Evolutionary conservation across 1,284 basidiomycete genomes (phyloP).

Genomic region (Schizophyllum amplum): DNA sequence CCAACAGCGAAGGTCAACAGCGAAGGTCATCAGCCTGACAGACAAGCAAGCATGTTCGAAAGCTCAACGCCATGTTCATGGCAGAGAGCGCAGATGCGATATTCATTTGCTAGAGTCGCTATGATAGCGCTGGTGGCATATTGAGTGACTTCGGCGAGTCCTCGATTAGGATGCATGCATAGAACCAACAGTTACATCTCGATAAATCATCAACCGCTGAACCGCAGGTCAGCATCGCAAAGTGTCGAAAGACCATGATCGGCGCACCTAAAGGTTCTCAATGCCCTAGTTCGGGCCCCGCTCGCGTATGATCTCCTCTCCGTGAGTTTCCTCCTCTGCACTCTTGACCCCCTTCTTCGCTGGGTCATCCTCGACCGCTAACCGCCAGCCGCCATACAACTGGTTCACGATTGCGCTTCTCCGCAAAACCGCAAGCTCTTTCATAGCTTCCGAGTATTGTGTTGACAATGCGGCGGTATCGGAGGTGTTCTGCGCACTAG

Average conservation of each 20-base stretch:
- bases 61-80: too few relatives aligned
- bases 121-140: too few relatives aligned
- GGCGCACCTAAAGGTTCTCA: background rate
- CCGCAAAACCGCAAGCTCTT: constrained; percentile 68
- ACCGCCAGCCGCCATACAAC: constrained; percentile 77
- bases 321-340: constrained; percentile 16
- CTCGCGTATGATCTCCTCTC: constrained; percentile 22
- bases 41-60: too few relatives aligned
- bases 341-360: constrained; percentile 11
- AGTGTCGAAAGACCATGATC: background rate
- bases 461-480: constrained; percentile 50
- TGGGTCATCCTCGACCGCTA: constrained; percentile 66
- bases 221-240: background rate
- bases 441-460: constrained; percentile 64
- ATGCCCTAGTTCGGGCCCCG: background rate
- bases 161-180: too few relatives aligned
- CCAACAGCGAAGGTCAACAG: too few relatives aligned
- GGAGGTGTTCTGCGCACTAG: constrained; percentile 39
- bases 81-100: too few relatives aligned
- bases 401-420: constrained; percentile 80
- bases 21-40: too few relatives aligned
- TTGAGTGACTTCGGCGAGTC: too few relatives aligned
- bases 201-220: too few relatives aligned
- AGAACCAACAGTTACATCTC: too few relatives aligned
- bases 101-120: too few relatives aligned